A percentile compares a stretch with the other conserved stretches of the same genome.
phyloP scores from a whole-genome alignment of 2,329 filamentous ascomycete genomes.

The Rutstroemia sp. region DNA sequence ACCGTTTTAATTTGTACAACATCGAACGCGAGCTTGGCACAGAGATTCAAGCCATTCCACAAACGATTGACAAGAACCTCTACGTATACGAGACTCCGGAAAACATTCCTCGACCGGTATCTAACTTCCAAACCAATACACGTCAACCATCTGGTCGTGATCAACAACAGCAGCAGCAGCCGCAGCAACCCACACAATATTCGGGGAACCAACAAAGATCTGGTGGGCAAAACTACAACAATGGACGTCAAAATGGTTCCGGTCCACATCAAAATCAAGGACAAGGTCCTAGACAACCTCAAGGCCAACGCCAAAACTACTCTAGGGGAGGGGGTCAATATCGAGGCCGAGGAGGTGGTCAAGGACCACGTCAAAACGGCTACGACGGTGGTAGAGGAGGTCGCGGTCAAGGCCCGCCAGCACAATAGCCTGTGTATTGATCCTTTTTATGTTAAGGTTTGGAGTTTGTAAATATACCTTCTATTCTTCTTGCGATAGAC shows the following conservation, averaged over 20 bases:
- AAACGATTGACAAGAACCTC: conserved; percentile 90
- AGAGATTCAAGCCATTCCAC: conserved; percentile 94
- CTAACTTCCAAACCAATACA: conserved; percentile 35
- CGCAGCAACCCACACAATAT: conserved; percentile 19
- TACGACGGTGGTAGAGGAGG: conserved; percentile 27
- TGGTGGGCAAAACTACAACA: conserved; percentile 17
- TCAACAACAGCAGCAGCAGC: conserved; percentile 9
- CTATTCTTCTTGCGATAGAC: conserved; percentile 25
- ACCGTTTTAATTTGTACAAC: conserved; percentile 97
- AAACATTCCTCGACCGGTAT: conserved; percentile 78
- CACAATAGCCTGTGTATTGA: conserved; percentile 22
- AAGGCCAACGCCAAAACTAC: conserved; percentile 8
- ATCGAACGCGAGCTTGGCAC: conserved; percentile 97
- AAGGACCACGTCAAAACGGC: conserved; percentile 22
- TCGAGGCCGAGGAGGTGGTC: conserved; percentile 23
- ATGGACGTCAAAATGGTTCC: conserved; percentile 23
- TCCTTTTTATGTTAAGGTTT: conserved; percentile 13
- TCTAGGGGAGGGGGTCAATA: conserved; percentile 5
- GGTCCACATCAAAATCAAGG: conserved; percentile 23
- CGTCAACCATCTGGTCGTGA: conserved; percentile 24
- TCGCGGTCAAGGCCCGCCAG: conserved; percentile 24
- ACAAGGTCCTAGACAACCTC: conserved; percentile 20
- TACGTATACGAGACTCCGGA: conserved; percentile 98
- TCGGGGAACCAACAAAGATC: conserved; percentile 18
- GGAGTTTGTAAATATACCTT: conserved; percentile 30